A percentile compares a stretch with the other conserved stretches of the same genome.
Evolutionary conservation across 139 green algal genomes (phyloP).

Genomic region (Astrephomene gubernaculifera): DNA sequence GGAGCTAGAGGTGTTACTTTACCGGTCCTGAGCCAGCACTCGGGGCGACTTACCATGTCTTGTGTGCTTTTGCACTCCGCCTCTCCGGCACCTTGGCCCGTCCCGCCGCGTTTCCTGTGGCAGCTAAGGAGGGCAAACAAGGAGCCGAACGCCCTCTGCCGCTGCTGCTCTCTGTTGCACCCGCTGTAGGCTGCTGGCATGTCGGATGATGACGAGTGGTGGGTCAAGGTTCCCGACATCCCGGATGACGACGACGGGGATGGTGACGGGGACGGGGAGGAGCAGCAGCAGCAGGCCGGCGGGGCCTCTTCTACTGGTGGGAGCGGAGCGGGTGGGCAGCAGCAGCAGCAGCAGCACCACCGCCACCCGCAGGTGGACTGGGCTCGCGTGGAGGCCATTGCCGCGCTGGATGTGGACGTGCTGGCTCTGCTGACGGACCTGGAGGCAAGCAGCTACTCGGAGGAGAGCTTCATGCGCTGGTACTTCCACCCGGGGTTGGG

Average conservation of each 20-base stretch:
- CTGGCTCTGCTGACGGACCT: constrained; percentile 29
- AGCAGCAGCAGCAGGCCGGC: too few relatives aligned
- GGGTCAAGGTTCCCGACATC: neutral
- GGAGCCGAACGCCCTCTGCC: neutral
- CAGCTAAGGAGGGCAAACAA: too few relatives aligned
- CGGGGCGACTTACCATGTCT: too few relatives aligned
- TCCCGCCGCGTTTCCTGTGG: too few relatives aligned
- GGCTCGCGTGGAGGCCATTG: neutral
- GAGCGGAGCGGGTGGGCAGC: too few relatives aligned
- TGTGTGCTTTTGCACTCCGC: too few relatives aligned
- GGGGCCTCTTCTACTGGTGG: too few relatives aligned
- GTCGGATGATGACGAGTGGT: constrained; percentile 38
- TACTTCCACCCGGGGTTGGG: constrained; percentile 43
- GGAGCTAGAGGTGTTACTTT: too few relatives aligned
- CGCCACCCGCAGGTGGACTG: neutral
- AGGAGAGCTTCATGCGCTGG: constrained; percentile 33
- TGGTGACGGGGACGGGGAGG: neutral
- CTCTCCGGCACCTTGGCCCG: too few relatives aligned
- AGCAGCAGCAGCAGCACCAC: neutral
- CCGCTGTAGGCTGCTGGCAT: constrained; percentile 28
- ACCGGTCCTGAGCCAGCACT: too few relatives aligned
- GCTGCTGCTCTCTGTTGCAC: neutral
- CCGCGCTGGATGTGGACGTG: neutral
- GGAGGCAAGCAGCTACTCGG: constrained; percentile 4
- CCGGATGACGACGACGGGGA: too few relatives aligned